A percentile compares a stretch with the other conserved stretches of the same genome.
Evolutionary conservation across 2,329 filamentous ascomycete species (phyloP).

Genomic region (Pseudocercospora cruenta): DNA sequence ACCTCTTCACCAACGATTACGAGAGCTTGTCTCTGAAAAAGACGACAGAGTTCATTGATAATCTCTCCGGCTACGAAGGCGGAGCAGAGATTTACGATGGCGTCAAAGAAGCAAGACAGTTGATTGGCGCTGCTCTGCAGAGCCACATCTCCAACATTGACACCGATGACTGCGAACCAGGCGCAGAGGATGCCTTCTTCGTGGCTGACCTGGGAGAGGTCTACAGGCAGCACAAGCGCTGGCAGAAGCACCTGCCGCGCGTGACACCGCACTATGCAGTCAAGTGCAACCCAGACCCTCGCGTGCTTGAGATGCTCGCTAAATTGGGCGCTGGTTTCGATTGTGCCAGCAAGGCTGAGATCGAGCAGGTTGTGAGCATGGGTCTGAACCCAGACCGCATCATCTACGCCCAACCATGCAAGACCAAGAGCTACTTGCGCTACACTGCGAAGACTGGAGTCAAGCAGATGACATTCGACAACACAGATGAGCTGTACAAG

Average conservation of each 20-base stretch:
- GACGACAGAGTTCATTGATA: conserved; percentile 27
- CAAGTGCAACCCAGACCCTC: conserved; percentile 96
- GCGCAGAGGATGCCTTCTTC: conserved; percentile 97
- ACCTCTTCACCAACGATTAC: conserved; percentile 48
- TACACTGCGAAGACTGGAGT: conserved; percentile 84
- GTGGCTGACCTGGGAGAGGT: conserved; percentile 97
- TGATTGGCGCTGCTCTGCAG: conserved; percentile 87
- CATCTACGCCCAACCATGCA: conserved; percentile 99
- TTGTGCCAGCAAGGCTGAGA: conserved; percentile 96
- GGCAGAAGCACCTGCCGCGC: conserved; percentile 90
- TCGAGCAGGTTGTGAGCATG: conserved; percentile 83
- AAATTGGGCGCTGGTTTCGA: conserved; percentile 93
- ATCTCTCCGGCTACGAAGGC: conserved; percentile 29
- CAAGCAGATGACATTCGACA: conserved; percentile 99
- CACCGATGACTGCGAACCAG: conserved; percentile 82
- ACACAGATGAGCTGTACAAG: conserved; percentile 96
- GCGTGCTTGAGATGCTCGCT: conserved; percentile 84
- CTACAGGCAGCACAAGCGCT: conserved; percentile 97
- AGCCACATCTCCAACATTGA: conserved; percentile 82
- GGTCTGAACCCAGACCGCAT: conserved; percentile 86
- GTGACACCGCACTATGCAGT: conserved; percentile 98
- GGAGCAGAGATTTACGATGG: conserved; percentile 49
- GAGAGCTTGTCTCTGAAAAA: conserved; percentile 44
- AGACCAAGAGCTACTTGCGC: conserved; percentile 96
- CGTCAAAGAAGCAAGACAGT: conserved; percentile 66